Evolutionary conservation across 495 filamentous ascomycete species (phyloP), one percentile per base, ranked within the genome.

Genomic region (Glutinoglossum americanum): DNA sequence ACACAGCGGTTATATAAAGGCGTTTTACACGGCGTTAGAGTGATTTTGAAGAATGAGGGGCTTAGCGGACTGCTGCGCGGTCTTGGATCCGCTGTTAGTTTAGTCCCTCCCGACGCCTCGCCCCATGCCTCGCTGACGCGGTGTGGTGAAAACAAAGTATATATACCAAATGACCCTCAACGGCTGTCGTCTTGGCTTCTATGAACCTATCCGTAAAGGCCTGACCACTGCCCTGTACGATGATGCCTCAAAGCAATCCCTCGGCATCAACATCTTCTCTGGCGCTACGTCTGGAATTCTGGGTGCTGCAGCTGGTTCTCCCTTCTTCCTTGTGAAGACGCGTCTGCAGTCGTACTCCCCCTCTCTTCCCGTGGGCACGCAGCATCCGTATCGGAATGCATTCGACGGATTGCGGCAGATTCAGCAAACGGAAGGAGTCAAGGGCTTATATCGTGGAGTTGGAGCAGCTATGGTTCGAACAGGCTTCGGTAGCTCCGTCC

Each of bases 241-340:
- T 56, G 85, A 96, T 67, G 63, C 79, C 9, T 73, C 72, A 8
- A 75, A 80, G 23, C 92, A 98, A 66, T 90, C 81, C 60, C 73
- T 97, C 53, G 83, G 80, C 19, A 78, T 94, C 70, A 99, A 99
- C 68, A 84, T 99, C 72, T 83, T 96, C 64, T 80, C 84, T 48
- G 92, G 92, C 60, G 92, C 92, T 7, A 69, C 79, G 3, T 90
- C 85, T 7, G 92, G 92, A 59, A 82, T 97, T 47, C 75, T 97
- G 44, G 92, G 92, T 57, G 92, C 92, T 6, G 84, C 84, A 9
- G 84, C 83, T 15, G 92, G 89, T 23, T 94, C 88, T 27, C 93
- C 92, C 0, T 97, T 99, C 68, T 99, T 97, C 73, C 76, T 99
- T n/a, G 84, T 94, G 66, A 99, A 99, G 73, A 99, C 92, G 9